Evolutionary conservation across 2,329 filamentous ascomycete genomes (phyloP).

Genomic region (Microcyclosporella mali): DNA sequence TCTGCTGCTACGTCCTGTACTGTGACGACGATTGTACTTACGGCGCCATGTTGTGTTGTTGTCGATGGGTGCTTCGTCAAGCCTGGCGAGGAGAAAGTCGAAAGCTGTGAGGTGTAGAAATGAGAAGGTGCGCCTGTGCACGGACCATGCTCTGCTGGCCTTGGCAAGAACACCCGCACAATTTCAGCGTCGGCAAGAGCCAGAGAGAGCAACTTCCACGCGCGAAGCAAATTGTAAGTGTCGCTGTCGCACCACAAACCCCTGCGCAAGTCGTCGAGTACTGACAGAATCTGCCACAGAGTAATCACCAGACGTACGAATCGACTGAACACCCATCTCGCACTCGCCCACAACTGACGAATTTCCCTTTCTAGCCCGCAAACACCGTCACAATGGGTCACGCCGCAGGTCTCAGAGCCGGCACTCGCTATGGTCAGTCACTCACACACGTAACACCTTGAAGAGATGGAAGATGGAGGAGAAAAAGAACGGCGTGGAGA

Average conservation of each 20-base stretch:
- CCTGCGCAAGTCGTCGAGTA: background rate
- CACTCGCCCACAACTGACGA: slow-evolving; percentile 12
- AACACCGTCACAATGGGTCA: slow-evolving; percentile 47
- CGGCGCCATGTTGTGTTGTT: slow-evolving; percentile 22
- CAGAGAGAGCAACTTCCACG: no score
- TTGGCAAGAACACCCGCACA: no score
- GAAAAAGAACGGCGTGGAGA: slow-evolving; percentile 5
- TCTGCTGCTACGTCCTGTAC: slow-evolving; percentile 7
- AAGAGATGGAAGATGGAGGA: slow-evolving; percentile 3
- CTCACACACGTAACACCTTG: slow-evolving; percentile 7
- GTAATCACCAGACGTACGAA: slow-evolving; percentile 10
- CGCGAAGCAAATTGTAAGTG: slow-evolving; percentile 9
- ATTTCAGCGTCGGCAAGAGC: no score
- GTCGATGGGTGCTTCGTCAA: slow-evolving; percentile 11
- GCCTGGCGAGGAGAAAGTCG: background rate
- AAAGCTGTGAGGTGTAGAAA: no score
- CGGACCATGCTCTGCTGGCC: background rate
- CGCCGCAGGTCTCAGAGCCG: slow-evolving; percentile 42
- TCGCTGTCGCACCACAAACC: background rate
- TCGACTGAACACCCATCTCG: background rate
- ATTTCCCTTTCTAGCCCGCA: slow-evolving; percentile 19
- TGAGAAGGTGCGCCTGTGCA: slow-evolving; percentile 1
- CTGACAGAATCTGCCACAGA: slow-evolving; percentile 8
- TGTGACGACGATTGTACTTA: slow-evolving; percentile 12
- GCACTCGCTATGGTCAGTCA: slow-evolving; percentile 38